A percentile compares a stretch with the other conserved stretches of the same genome.
phyloP scores from a whole-genome alignment of 306 rosid species.

The Vigna unguiculata region DNA sequence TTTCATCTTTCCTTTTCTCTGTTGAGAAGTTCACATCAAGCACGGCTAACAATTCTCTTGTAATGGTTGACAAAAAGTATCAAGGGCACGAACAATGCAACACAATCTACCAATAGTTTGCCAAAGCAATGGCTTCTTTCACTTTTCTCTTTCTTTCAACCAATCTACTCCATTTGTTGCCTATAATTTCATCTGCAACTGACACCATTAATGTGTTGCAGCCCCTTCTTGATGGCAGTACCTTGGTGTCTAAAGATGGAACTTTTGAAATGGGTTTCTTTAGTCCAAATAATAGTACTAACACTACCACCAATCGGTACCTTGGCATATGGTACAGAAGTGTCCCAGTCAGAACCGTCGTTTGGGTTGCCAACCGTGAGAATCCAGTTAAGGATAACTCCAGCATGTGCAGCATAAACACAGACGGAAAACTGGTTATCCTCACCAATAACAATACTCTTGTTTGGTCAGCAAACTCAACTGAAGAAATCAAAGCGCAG shows the following conservation, averaged over 20 bases:
- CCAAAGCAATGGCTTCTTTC: slow-evolving; percentile 20
- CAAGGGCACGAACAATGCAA: background rate
- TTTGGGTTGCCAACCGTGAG: slow-evolving; percentile 44
- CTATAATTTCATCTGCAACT: slow-evolving; percentile 21
- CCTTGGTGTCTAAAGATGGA: slow-evolving; percentile 54
- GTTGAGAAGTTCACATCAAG: background rate
- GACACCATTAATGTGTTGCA: slow-evolving; percentile 47
- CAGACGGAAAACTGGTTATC: slow-evolving; percentile 37
- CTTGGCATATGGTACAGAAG: slow-evolving; percentile 61
- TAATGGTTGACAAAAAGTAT: background rate
- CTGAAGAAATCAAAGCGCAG: background rate
- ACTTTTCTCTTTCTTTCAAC: background rate
- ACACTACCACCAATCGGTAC: slow-evolving; percentile 34
- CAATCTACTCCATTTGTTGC: background rate
- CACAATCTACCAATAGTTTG: no score
- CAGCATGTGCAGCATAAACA: slow-evolving; percentile 41
- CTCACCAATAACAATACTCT: slow-evolving; percentile 14
- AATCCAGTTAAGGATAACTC: slow-evolving; percentile 51
- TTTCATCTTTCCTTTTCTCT: slow-evolving; percentile 32
- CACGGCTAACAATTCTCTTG: background rate
- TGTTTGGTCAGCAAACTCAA: slow-evolving; percentile 51
- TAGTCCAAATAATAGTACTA: slow-evolving; percentile 48
- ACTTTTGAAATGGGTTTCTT: slow-evolving; percentile 67
- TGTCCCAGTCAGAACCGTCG: slow-evolving; percentile 39
- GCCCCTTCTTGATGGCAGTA: slow-evolving; percentile 44